phyloP scores from a whole-genome alignment of 169 alveolate species.

The Cryptosporidium muris region DNA sequence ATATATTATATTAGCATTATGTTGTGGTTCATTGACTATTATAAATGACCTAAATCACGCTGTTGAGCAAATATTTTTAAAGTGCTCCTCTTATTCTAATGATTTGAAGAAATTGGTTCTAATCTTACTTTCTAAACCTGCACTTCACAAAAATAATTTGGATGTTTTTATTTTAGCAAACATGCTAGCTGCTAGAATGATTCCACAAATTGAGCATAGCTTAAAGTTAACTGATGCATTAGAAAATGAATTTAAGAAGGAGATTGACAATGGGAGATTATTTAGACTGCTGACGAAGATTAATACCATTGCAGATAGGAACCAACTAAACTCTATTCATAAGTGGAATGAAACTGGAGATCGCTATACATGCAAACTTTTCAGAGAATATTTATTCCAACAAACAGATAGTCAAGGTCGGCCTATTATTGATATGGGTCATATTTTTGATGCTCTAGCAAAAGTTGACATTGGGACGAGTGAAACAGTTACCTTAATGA shows the following conservation, averaged over 20 bases:
- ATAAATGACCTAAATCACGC: conserved; percentile 65
- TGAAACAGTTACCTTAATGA: conserved; percentile 65
- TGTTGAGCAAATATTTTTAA: conserved; percentile 60
- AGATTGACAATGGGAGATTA: conserved; percentile 66
- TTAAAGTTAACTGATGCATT: conserved; percentile 62
- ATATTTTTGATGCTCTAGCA: conserved; percentile 59
- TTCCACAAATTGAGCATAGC: conserved; percentile 70
- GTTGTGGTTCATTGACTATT: conserved; percentile 63
- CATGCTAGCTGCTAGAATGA: conserved; percentile 71
- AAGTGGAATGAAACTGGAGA: conserved; percentile 71
- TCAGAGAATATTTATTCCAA: conserved; percentile 62
- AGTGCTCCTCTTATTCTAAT: conserved; percentile 49
- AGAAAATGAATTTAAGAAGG: conserved; percentile 62
- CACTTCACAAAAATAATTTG: conserved; percentile 53
- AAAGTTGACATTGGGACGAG: conserved; percentile 68
- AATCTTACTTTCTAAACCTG: conserved; percentile 64
- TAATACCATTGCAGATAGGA: conserved; percentile 66
- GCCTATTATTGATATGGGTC: conserved; percentile 69
- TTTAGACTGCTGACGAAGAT: conserved; percentile 55
- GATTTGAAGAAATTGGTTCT: conserved; percentile 56
- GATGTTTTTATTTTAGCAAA: conserved; percentile 64
- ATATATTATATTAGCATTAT: conserved; percentile 42
- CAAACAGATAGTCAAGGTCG: conserved; percentile 69
- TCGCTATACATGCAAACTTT: conserved; percentile 53
- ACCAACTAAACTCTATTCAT: conserved; percentile 63